Percentiles rank a stretch among this genome's conserved stretches.
phyloP scores from a whole-genome alignment of 1,139 yeast genomes.

The Scheffersomyces illinoinensis region DNA sequence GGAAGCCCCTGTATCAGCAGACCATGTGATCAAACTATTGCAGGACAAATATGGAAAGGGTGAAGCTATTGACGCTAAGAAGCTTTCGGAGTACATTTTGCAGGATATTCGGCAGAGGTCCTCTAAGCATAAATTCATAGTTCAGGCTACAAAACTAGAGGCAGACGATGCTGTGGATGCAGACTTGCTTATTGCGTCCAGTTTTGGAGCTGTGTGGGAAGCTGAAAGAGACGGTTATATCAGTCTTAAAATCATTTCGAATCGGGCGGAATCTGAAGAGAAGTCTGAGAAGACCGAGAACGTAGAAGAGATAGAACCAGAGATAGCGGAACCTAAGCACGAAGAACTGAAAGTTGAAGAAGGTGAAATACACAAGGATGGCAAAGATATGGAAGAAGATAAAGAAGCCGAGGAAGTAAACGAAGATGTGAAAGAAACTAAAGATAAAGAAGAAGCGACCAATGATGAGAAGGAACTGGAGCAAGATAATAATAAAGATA shows the following conservation, averaged over 20 bases:
- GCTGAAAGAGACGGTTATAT: slow-evolving; percentile 38
- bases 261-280: background rate
- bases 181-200: slow-evolving; percentile 22
- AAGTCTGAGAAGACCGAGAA: background rate
- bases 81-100: slow-evolving; percentile 16
- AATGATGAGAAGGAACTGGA: background rate
- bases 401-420: background rate
- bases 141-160: slow-evolving; percentile 26
- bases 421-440: background rate
- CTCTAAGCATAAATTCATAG: slow-evolving; percentile 40
- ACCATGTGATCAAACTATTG: background rate
- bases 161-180: slow-evolving; percentile 13
- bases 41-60: background rate
- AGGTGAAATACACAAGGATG: slow-evolving; percentile 3
- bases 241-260: slow-evolving; percentile 16
- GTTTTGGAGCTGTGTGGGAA: slow-evolving; percentile 44
- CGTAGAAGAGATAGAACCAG: background rate
- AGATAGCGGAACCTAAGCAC: background rate
- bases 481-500: background rate
- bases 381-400: background rate
- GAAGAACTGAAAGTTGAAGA: background rate
- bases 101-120: slow-evolving; percentile 26
- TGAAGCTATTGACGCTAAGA: slow-evolving; percentile 5
- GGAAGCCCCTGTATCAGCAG: background rate
- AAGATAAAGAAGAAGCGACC: slow-evolving; percentile 3